Base-by-base conservation (phyloP, 306 rosid species). In the Begonia masoniana region DNA sequence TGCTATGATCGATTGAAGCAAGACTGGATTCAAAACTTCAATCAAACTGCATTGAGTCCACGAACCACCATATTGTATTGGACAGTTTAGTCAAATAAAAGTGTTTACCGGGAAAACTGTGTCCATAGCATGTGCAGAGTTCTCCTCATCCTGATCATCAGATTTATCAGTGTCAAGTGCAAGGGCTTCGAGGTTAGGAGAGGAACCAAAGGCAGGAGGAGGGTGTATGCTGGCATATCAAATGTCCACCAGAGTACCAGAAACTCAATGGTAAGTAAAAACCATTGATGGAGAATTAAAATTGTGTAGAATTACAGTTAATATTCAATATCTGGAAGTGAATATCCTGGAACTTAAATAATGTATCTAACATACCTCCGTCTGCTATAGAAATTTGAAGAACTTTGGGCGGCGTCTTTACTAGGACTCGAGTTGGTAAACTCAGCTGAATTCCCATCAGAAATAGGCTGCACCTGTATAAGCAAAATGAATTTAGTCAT, bases 121-220 rank as follows among this genome's bases (percentile, higher is more conserved):
- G 61, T 51, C 43, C 43, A 57, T 80, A 68, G 76, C 89, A 65
- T 83, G 83, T 43, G 83, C 73, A 63, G 89, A 79, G 23, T 71
- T 66, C 52, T 92, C 95, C 56, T 60, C 92, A 57, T 74, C 89
- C 21, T 67, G 58, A 64, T 59, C 88, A 61, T 74, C 70, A 58
- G 71, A 56, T 11, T 66, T 57, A 58, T 57, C 74, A 61, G 78
- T 82, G 58, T 79, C 93, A 65, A 83, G 96, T 59, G 87, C 88
- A 55, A 87, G 81, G 56, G 96, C 99, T 76, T 87, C 99, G 42
- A 92, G 96, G 77, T 87, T 92, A 60, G 95, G 95, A 61, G 95
- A 92, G 52, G 99, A 92, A 47, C 99, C 99, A 62, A 92, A 92
- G 35, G 99, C 93, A 79, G 99, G 99, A 52, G 96, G 96, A 58